Evolutionary conservation across 257 asterid species (phyloP).

Genomic region (Solanum acaule): DNA sequence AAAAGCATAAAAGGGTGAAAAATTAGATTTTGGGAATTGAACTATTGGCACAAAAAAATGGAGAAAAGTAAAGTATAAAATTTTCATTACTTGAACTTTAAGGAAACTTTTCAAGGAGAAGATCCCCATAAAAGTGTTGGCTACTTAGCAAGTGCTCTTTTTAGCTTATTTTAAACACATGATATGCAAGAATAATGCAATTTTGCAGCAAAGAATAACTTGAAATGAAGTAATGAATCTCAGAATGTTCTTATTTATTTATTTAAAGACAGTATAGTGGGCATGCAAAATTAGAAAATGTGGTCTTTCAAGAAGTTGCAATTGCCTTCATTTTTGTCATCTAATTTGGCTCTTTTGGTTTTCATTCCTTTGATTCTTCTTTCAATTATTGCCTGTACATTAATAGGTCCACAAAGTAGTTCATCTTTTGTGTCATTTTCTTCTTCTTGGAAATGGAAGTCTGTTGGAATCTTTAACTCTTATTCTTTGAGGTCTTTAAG

Average conservation of each 20-base stretch:
- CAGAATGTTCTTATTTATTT: not conserved
- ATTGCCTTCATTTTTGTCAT: not conserved
- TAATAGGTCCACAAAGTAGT: conserved; percentile 1
- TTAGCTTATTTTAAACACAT: not conserved
- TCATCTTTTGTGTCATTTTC: conserved; percentile 5
- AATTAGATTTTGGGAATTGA: not conserved
- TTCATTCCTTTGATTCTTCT: conserved; percentile 21
- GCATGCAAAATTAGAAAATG: conserved; percentile 12
- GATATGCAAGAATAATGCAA: conserved; percentile 8
- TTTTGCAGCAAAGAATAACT: conserved; percentile 24
- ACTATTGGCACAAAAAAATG: not conserved
- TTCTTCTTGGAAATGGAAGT: conserved; percentile 14
- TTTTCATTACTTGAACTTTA: not conserved
- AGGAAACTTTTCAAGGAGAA: conserved; percentile 1
- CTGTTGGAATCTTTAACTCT: conserved; percentile 3
- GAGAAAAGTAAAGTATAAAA: not conserved
- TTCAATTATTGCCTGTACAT: not conserved
- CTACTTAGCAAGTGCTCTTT: conserved; percentile 1
- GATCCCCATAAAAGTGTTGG: not conserved
- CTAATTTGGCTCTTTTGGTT: conserved; percentile 5
- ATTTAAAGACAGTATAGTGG: not conserved
- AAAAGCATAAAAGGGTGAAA: not conserved
- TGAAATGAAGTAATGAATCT: conserved; percentile 21
- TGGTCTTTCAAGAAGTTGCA: conserved; percentile 17
- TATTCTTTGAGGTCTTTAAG: conserved; percentile 2